Conservation (phyloP, 441 rosid genomes). For the Adansonia madagascariensis region DNA sequence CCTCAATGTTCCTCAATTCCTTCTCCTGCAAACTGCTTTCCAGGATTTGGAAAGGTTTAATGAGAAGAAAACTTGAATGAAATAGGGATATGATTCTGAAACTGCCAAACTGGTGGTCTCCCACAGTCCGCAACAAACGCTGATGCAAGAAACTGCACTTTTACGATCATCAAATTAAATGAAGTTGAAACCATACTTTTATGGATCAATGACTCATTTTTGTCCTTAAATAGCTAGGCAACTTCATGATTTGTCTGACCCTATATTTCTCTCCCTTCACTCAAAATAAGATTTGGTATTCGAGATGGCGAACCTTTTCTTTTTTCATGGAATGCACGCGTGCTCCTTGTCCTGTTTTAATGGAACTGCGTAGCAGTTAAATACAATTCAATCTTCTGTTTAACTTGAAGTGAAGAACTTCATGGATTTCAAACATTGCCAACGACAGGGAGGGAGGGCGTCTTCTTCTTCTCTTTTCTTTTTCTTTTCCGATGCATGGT, state of each 20-base stretch:
- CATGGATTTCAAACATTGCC: constrained; percentile 10
- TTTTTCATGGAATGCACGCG: constrained; percentile 22
- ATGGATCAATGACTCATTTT: background rate
- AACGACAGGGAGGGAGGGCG: background rate
- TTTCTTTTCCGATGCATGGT: constrained; percentile 16
- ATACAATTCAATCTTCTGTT: background rate
- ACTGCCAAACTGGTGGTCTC: too few relatives aligned
- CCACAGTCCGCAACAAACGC: too few relatives aligned
- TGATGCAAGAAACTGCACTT: background rate
- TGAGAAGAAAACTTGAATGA: background rate
- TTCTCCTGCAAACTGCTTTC: too few relatives aligned
- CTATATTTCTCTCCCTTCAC: background rate
- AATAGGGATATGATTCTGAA: too few relatives aligned
- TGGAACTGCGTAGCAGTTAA: background rate
- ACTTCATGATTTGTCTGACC: background rate
- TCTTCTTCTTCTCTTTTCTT: background rate
- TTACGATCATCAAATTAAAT: background rate
- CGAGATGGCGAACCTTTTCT: background rate
- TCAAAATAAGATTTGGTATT: background rate
- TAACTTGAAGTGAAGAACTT: background rate
- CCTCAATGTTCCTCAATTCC: too few relatives aligned
- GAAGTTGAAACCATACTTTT: constrained; percentile 10
- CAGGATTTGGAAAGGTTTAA: background rate
- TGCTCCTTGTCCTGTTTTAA: constrained; percentile 11
- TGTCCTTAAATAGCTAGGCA: background rate